Base-by-base conservation (phyloP, 2,329 filamentous ascomycete species). In the Fusarium protoensiforme region DNA sequence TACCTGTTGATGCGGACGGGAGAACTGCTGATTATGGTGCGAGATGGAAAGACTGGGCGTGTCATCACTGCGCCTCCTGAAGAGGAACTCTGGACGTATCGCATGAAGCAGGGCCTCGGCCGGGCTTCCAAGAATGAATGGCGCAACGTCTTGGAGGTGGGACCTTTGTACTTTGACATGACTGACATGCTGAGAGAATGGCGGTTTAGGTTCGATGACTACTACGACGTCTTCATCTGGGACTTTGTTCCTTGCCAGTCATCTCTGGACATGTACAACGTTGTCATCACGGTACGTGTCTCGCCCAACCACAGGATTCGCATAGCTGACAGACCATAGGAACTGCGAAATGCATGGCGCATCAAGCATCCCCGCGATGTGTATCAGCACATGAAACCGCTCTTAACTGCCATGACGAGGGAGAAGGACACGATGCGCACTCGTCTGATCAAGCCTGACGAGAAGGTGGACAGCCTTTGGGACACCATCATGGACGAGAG, bases 181-280 rank as follows among this genome's bases (percentile, higher is more conserved):
- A 75, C 69, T 0, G 73, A 80, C 24, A 18, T 18, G 16, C n/a
- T 77, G 7, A 66, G 78, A 24, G 63, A 79, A 59, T 80, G 75
- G 78, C 72, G 73, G 0, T 78, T 79, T 41, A 68, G 72, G 3
- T 80, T 80, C 31, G 41, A 76, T 2, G 78, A 80, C 48, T 79
- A 78, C 29, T 79, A 79, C 22, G 78, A 80, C 41, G 65, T 80
- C 22, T 79, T 68, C 24, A 74, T 80, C 33, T 80, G 78, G 77
- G 74, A 78, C 27, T 77, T 80, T 63, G 72, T 68, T 0, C 78
- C 78, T 14, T 63, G 70, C 4, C 59, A 78, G 4, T 22, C 67
- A 2, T 39, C 56, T 0, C 62, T 71, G 27, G 51, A 65, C 0
- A 48, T 72, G 31, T 80, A 76, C 35, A 79, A 78, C 38, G 43